Evolutionary conservation across 2,329 filamentous ascomycete genomes (phyloP), one percentile per base, ranked within the genome.

Genomic region (Botryotinia convoluta): DNA sequence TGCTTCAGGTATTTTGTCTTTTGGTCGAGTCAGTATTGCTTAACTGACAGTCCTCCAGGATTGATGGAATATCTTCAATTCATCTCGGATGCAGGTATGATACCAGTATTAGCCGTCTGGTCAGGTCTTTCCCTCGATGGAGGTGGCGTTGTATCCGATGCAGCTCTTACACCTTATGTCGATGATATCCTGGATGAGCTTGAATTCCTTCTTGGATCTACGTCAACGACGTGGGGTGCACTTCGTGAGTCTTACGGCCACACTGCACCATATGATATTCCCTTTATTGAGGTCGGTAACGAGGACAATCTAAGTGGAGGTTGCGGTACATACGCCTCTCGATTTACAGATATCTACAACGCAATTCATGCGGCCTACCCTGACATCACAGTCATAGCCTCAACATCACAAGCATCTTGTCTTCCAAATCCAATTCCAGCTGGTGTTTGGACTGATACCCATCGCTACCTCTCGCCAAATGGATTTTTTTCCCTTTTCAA

Each of bases 151-250:
- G 82, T 83, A 20, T 78, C 84, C 22, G 81, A 84, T 26, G 76
- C 80, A 9, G 82, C 83, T 18, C 81, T 82, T 8, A 83, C 82
- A 18, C 79, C 84, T 20, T 86, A 84, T 70, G 80, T 88, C 20
- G 79, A 86, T 10, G 83, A 85, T 72, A 85, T 84, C 5, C 77
- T 87, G 42, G 81, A 87, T 74, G 84, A 87, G 75, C 81, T 88
- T 44, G 85, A 87, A 75, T 87, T 87, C 76, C 79, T 87, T n/a
- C 82, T 84, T 48, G 85, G 86, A 1, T 80, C 82, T 69, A 75
- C 81, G 0, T 81, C 81, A 26, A 86, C 84, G 2, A 73, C 48
- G 1, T 85, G 83, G 75, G 86, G 86, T 26, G 83, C 83, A 18
- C 77, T 83, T 9, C 83, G 86, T 14, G 84, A 84, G 16, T 80